These are phyloP conservation scores for Alternaria atra DNA, from an alignment of 2,329 filamentous ascomycete species.

Conservation along the genomic window DNA sequence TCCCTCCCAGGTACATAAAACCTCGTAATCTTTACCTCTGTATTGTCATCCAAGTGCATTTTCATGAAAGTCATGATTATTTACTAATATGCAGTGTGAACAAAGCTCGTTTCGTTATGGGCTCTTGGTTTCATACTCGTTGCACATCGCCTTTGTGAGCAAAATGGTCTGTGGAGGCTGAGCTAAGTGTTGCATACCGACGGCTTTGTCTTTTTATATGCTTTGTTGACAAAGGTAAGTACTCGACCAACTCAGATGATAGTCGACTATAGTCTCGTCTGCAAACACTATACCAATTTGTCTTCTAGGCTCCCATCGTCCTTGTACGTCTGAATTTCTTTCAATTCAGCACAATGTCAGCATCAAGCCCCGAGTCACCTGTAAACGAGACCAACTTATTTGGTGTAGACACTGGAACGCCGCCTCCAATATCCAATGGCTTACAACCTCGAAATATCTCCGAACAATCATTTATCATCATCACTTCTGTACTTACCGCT, in stretches of 20 bases:
- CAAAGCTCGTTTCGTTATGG: neutral
- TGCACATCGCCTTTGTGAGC: neutral
- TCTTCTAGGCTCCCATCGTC: neutral
- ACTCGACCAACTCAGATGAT: neutral
- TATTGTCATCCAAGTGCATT: neutral
- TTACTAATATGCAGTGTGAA: neutral
- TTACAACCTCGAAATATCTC: slow-evolving; percentile 1
- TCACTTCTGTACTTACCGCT: slow-evolving; percentile 2
- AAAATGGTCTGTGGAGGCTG: neutral
- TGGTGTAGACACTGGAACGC: neutral
- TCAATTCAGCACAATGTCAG: neutral
- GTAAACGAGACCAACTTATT: neutral
- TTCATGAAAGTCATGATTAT: neutral
- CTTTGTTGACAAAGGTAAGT: neutral
- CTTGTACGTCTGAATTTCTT: neutral
- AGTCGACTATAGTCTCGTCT: neutral
- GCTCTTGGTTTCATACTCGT: neutral
- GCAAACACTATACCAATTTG: neutral
- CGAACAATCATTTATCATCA: slow-evolving; percentile 1
- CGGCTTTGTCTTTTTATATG: neutral
- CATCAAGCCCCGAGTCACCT: neutral
- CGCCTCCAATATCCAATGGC: neutral
- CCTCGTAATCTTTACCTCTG: neutral
- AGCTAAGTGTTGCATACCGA: neutral
- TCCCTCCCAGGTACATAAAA: neutral